A percentile compares a stretch with the other conserved stretches of the same genome.
phyloP scores from a whole-genome alignment of 768 basidiomycete species.

The Phlebiopsis flavidoalba region DNA sequence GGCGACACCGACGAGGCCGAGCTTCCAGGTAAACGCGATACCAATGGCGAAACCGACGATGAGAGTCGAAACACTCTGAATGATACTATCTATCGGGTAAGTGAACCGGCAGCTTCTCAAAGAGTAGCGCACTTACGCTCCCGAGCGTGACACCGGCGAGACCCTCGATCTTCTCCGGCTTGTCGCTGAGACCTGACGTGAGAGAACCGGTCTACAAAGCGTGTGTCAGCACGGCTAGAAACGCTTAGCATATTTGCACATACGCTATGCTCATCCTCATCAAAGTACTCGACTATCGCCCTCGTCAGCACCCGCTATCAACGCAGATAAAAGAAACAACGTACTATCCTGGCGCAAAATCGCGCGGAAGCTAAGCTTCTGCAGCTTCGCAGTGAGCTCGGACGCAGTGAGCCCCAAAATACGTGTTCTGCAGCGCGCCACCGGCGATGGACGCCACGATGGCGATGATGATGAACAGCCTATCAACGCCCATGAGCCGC shows the following conservation, averaged over 20 bases:
- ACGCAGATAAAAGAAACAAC: neutral
- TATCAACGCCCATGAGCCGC: neutral
- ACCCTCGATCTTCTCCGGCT: conserved; percentile 86
- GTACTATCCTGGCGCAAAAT: conserved; percentile 74
- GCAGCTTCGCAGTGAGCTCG: conserved; percentile 61
- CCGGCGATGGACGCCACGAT: conserved; percentile 60
- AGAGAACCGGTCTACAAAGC: conserved; percentile 56
- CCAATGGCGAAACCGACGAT: conserved; percentile 72
- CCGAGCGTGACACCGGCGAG: conserved; percentile 84
- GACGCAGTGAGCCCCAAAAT: conserved; percentile 69
- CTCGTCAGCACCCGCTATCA: neutral
- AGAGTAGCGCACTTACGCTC: conserved; percentile 35
- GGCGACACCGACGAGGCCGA: conserved; percentile 80
- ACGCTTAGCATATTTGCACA: neutral
- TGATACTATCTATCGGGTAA: conserved; percentile 36
- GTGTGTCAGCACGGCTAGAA: neutral
- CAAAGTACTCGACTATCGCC: conserved; percentile 71
- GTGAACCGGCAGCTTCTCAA: neutral
- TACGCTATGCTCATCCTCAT: conserved; percentile 71
- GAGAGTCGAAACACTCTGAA: conserved; percentile 70
- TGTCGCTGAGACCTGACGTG: conserved; percentile 75
- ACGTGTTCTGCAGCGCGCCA: conserved; percentile 57
- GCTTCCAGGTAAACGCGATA: conserved; percentile 69
- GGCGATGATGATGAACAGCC: conserved; percentile 70
- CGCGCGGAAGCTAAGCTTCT: conserved; percentile 68